phyloP scores from a whole-genome alignment of 2,329 filamentous ascomycete genomes.

The Ophiostoma populinum region DNA sequence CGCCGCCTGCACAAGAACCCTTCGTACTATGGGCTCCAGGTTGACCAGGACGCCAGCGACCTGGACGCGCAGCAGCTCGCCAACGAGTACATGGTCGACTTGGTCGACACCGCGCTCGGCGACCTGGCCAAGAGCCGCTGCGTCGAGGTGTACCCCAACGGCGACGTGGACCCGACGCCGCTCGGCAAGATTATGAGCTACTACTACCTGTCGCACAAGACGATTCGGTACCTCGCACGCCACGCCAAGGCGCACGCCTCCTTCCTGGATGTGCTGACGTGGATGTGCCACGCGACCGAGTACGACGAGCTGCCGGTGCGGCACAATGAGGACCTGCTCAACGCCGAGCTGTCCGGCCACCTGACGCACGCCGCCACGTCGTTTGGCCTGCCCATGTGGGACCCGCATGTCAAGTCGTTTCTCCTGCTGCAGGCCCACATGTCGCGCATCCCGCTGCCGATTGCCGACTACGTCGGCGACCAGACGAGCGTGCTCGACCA shows the following conservation, averaged over 20 bases:
- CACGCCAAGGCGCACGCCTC: slow-evolving; percentile 43
- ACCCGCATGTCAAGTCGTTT: slow-evolving; percentile 94
- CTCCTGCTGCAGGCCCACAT: slow-evolving; percentile 89
- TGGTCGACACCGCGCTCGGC: slow-evolving; percentile 72
- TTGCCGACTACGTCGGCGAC: slow-evolving; percentile 93
- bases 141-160: slow-evolving; percentile 66
- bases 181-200: slow-evolving; percentile 98
- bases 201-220: slow-evolving; percentile 94
- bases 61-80: slow-evolving; percentile 70
- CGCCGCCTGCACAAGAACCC: slow-evolving; percentile 93
- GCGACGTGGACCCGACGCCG: slow-evolving; percentile 76
- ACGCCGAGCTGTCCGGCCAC: slow-evolving; percentile 70
- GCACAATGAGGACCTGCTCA: slow-evolving; percentile 96
- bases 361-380: slow-evolving; percentile 44
- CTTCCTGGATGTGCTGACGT: slow-evolving; percentile 70
- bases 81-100: slow-evolving; percentile 84
- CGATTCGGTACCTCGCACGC: slow-evolving; percentile 67
- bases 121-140: slow-evolving; percentile 77
- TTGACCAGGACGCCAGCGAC: slow-evolving; percentile 25
- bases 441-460: slow-evolving; percentile 79
- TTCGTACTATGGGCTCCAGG: slow-evolving; percentile 90
- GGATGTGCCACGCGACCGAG: slow-evolving; percentile 87
- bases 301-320: slow-evolving; percentile 96
- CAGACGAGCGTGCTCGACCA: slow-evolving; percentile 83
- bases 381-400: slow-evolving; percentile 83